Conservation (phyloP, 345 rosid genomes). For the Nephelium lappaceum region DNA sequence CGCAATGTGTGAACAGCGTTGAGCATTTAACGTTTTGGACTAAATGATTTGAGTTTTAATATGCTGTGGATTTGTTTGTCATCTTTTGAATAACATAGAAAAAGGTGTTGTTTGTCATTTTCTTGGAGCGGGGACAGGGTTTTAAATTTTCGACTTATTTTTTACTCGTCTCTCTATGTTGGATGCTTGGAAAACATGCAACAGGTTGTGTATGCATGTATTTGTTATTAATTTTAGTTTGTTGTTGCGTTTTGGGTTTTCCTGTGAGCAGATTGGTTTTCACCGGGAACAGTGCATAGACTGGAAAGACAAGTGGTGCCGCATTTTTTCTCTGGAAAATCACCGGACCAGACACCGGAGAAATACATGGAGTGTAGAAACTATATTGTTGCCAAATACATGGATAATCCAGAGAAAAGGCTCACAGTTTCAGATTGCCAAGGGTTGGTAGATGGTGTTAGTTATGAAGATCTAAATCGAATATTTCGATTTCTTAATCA, state of each 20-base stretch:
- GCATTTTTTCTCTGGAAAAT: constrained; percentile 93
- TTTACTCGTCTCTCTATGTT: not conserved
- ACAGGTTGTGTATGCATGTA: not conserved
- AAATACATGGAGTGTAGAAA: constrained; percentile 93
- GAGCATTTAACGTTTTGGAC: constrained; percentile 2
- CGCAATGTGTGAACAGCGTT: not conserved
- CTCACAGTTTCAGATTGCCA: constrained; percentile 72
- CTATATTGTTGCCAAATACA: constrained; percentile 75
- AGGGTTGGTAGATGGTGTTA: constrained; percentile 60
- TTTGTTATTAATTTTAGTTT: constrained; percentile 22
- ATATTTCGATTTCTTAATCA: constrained; percentile 95
- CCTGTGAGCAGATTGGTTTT: constrained; percentile 79
- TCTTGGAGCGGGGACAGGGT: not conserved
- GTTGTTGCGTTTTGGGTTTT: constrained; percentile 21
- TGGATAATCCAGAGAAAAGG: constrained; percentile 79
- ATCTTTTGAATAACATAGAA: constrained; percentile 3
- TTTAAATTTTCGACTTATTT: not conserved
- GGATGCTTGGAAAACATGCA: not conserved
- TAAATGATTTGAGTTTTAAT: not conserved
- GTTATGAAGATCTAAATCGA: constrained; percentile 68
- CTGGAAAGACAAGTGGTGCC: constrained; percentile 98
- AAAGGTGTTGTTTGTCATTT: constrained; percentile 9
- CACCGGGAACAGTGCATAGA: constrained; percentile 80
- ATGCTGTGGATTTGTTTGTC: not conserved
- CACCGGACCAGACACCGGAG: constrained; percentile 71